phyloP scores from a whole-genome alignment of 345 rosid genomes.

The Aethionema arabicum region DNA sequence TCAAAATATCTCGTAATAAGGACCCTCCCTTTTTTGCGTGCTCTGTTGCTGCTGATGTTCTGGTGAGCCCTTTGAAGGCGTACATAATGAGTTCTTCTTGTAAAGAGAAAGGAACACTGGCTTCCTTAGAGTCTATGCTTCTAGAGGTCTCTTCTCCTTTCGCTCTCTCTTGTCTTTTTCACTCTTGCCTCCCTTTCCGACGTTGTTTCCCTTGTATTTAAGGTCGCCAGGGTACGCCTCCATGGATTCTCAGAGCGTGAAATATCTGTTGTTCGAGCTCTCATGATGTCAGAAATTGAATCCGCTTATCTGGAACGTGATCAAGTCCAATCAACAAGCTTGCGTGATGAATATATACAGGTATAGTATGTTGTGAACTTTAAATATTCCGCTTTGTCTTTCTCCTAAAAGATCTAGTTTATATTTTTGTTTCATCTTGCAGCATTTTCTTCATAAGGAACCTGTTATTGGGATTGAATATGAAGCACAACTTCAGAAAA shows the following conservation, averaged over 20 bases:
- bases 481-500: no score
- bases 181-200: conserved; percentile 17
- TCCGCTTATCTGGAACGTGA: no score
- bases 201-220: conserved; percentile 25
- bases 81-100: no score
- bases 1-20: conserved; percentile 73
- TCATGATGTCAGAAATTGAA: no score
- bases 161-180: conserved; percentile 16
- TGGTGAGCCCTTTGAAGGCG: no score
- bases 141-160: conserved; percentile 56
- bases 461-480: no score
- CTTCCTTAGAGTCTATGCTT: conserved; percentile 85
- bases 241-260: no score
- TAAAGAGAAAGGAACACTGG: conserved; percentile 78
- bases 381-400: conserved; percentile 13
- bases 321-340: no score
- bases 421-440: conserved; percentile 30
- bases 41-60: no score
- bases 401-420: conserved; percentile 1
- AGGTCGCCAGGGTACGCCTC: no score
- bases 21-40: no score
- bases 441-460: conserved; percentile 86
- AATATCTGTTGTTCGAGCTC: no score
- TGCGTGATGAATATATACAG: conserved; percentile 85
- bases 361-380: conserved; percentile 39